Conservation (phyloP, 139 green algal species). For the Auxenochlorella protothecoides region DNA sequence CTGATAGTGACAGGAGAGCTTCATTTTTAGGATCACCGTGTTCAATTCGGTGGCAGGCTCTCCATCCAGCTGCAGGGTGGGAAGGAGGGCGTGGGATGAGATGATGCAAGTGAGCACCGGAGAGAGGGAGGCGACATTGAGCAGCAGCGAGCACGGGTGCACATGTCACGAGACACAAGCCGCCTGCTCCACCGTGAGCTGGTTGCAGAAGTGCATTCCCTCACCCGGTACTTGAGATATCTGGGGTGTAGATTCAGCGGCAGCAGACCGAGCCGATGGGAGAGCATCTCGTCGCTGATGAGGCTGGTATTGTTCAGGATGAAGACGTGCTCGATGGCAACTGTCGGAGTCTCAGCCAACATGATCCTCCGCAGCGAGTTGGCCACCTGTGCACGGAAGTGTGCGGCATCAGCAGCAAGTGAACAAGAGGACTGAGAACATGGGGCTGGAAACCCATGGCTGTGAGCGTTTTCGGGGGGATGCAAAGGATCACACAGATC, state of each 20-base stretch:
- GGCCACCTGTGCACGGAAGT: slow-evolving; percentile 39
- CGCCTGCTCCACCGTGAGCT: not conserved
- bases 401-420: not conserved
- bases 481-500: no score
- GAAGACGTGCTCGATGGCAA: slow-evolving; percentile 97
- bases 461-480: no score
- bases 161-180: not conserved
- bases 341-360: slow-evolving; percentile 88
- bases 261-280: slow-evolving; percentile 86
- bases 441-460: no score
- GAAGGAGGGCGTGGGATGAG: no score
- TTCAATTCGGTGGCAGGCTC: slow-evolving; percentile 47
- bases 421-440: not conserved
- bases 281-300: slow-evolving; percentile 86
- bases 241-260: slow-evolving; percentile 71
- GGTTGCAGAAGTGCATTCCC: no score
- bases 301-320: slow-evolving; percentile 95
- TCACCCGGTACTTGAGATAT: no score
- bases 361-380: slow-evolving; percentile 92
- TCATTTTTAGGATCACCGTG: slow-evolving; percentile 59
- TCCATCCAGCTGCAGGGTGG: slow-evolving; percentile 5
- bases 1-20: slow-evolving; percentile 38
- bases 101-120: no score
- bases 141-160: no score
- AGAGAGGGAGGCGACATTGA: no score